phyloP scores from a whole-genome alignment of 805 yeast species.

The Sugiyamaella americana region DNA sequence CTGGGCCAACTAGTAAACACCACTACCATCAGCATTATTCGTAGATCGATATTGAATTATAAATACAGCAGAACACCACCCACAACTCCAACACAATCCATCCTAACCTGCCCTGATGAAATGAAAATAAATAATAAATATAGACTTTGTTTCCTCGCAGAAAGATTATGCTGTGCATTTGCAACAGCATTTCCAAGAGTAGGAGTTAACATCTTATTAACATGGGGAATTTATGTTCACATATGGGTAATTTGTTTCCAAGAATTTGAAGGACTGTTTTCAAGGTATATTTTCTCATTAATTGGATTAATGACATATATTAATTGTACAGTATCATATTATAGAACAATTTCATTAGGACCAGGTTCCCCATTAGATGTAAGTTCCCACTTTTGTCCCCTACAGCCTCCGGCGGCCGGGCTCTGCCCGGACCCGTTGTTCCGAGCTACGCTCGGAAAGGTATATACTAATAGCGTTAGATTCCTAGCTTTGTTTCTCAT shows the following conservation, averaged over 20 bases:
- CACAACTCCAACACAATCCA: too few species aligned
- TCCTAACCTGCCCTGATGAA: too few species aligned
- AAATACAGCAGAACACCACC: too few species aligned
- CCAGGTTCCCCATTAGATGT: constrained; percentile 33
- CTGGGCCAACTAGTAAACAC: too few species aligned
- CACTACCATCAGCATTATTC: too few species aligned
- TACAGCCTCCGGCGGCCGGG: too few species aligned
- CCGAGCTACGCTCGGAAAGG: too few species aligned
- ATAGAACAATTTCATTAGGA: constrained; percentile 25
- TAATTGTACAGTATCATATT: constrained; percentile 25
- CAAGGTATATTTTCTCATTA: constrained; percentile 11
- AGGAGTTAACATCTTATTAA: constrained; percentile 23
- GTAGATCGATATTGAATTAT: too few species aligned
- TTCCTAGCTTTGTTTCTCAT: constrained; percentile 12
- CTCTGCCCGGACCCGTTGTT: too few species aligned
- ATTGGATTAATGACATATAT: constrained; percentile 22
- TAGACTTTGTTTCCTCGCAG: constrained; percentile 13
- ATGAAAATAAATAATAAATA: too few species aligned
- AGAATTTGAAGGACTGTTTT: constrained; percentile 9
- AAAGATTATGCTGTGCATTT: constrained; percentile 22
- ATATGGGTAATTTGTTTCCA: constrained; percentile 20
- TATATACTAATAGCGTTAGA: constrained; percentile 6
- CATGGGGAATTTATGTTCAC: constrained; percentile 30
- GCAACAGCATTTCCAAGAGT: constrained; percentile 30
- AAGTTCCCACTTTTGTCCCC: too few species aligned